Conservation (phyloP, 768 basidiomycete genomes). For the Pleurotus sapidus region DNA sequence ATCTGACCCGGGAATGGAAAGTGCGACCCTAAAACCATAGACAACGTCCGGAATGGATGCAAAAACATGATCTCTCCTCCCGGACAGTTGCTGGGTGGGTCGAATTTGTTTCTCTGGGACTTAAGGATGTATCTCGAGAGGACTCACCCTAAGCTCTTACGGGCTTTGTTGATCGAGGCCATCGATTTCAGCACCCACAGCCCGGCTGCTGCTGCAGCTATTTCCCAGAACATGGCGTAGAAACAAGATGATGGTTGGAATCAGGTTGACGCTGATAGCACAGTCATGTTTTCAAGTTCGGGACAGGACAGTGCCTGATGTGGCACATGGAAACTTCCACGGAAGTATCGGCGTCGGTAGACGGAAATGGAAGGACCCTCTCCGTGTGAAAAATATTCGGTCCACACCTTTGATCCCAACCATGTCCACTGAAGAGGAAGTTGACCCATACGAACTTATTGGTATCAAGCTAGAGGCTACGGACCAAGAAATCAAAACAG, state of each 20-base stretch:
- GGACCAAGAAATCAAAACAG: conserved; percentile 75
- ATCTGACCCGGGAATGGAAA: conserved; percentile 32
- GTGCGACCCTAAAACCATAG: conserved; percentile 21
- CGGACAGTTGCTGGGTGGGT: not conserved
- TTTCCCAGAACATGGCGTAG: not conserved
- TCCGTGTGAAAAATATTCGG: not conserved
- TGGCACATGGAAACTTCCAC: no score
- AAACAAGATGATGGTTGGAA: not conserved
- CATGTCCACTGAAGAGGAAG: conserved; percentile 50
- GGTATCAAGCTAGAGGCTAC: conserved; percentile 60
- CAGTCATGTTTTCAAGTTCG: no score
- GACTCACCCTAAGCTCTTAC: conserved; percentile 4
- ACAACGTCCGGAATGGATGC: conserved; percentile 25
- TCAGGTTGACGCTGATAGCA: not conserved
- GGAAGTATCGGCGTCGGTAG: not conserved
- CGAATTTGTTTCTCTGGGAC: not conserved
- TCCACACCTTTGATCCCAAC: not conserved
- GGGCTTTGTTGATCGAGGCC: not conserved
- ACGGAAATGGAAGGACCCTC: not conserved
- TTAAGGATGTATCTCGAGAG: not conserved
- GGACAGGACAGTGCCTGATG: no score
- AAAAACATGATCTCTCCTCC: conserved; percentile 11
- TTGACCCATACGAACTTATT: conserved; percentile 74
- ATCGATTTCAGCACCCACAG: not conserved
- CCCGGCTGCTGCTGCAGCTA: not conserved